These are phyloP conservation scores for Candida suzukii DNA, from an alignment of 805 yeast species.

Conservation along the genomic window DNA sequence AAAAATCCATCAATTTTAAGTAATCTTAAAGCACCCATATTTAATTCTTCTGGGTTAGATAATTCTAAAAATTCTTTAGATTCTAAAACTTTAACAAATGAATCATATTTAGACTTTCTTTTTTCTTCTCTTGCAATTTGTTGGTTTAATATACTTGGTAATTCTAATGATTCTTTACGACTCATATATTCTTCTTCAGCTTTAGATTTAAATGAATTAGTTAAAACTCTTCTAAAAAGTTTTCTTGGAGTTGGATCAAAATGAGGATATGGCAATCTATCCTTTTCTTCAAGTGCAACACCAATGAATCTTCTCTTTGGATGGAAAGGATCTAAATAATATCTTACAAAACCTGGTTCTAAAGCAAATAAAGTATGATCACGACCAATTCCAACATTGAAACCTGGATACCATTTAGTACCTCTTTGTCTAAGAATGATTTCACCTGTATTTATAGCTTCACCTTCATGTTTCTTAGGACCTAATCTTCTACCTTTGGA, in stretches of 20 bases:
- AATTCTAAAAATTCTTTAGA: conserved; percentile 10
- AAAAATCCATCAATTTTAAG: conserved; percentile 44
- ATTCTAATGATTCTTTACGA: conserved; percentile 58
- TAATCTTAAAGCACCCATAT: conserved; percentile 45
- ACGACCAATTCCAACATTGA: conserved; percentile 80
- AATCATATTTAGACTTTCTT: conserved; percentile 24
- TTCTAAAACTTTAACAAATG: conserved; percentile 20
- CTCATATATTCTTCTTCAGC: conserved; percentile 56
- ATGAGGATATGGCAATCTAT: conserved; percentile 78
- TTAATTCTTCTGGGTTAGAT: conserved; percentile 24
- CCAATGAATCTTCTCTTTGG: conserved; percentile 90
- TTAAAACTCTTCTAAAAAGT: conserved; percentile 60
- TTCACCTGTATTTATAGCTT: conserved; percentile 71
- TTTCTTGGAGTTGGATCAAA: conserved; percentile 85
- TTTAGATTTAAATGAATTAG: conserved; percentile 41
- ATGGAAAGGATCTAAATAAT: conserved; percentile 92
- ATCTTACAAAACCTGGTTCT: conserved; percentile 92
- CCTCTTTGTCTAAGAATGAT: conserved; percentile 93
- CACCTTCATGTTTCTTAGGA: conserved; percentile 79
- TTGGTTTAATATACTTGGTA: conserved; percentile 40
- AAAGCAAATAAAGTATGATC: conserved; percentile 89
- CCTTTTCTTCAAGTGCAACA: conserved; percentile 60
- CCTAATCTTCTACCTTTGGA: conserved; percentile 95
- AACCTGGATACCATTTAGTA: conserved; percentile 91
- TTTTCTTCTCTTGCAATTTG: conserved; percentile 33